Evolutionary conservation across 2,329 filamentous ascomycete species (phyloP), one percentile per base, ranked within the genome.

Genomic region (Colletotrichum coccodes): DNA sequence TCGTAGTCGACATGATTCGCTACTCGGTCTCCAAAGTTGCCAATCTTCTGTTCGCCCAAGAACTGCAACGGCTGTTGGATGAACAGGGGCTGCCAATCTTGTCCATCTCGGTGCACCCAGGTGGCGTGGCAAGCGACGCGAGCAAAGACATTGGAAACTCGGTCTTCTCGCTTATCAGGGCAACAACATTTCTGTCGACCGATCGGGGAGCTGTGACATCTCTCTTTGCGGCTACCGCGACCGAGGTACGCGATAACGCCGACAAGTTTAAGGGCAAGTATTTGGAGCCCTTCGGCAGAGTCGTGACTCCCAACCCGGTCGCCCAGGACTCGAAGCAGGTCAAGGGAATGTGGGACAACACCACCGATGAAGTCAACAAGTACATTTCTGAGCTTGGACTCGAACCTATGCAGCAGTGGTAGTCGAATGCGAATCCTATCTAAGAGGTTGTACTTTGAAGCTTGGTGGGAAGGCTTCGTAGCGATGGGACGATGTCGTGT

Each of bases 11-110:
- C 56, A 75, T 75, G 71, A 40, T 74, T 4, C 64, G 70, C 12
- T 77, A 75, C 34, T 71, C 54, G 60, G 54, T 74, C 23, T 65
- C 74, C 49, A 76, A 75, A 65, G 60, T 73, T 9, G 73, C 74
- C 40, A 71, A 70, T 14, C 30, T 70, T 30, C 47, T 75, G 23
- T 75, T 74, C 44, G 69, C 73, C 4, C 67, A 70, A 26, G 72
- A 74, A n/a, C 63, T 75, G 3, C 73, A 75, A 47, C 60, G 68
- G 6, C 62, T 63, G 6, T 46, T 75, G 23, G 72, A 74, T 11
- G 65, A 60, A 8, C 46, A 65, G 16, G 56, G 52, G 2, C 23
- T 72, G 0, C 67, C 70, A 18, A 70, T 75, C 30, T 28, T 72
- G 6, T 73, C 70, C 9, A 42, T 73, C 14, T 64, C 71, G 1